Percentiles rank a stretch among this genome's conserved stretches.
Conservation (phyloP, 345 rosid genomes). For the Syzygium grande region DNA sequence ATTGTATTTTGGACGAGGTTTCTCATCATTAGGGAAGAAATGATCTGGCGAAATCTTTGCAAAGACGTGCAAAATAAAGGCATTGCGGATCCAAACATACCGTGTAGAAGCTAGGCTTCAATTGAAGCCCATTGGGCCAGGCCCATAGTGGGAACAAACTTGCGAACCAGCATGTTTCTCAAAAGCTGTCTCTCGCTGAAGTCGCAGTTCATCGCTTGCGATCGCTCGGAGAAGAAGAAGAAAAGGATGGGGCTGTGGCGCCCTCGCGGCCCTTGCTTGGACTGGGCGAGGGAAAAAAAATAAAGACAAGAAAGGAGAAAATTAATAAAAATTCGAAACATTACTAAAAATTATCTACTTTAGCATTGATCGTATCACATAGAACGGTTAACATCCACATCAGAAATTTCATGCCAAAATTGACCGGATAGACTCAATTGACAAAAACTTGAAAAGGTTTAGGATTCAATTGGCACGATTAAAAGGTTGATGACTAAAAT, state of each 20-base stretch:
- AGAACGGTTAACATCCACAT: accelerated
- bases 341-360: neutral
- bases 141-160: neutral
- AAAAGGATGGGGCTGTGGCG: too few relatives aligned
- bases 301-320: neutral
- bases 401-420: accelerated
- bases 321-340: too few relatives aligned
- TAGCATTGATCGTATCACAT: accelerated
- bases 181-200: neutral
- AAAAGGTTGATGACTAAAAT: neutral
- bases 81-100: neutral
- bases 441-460: accelerated
- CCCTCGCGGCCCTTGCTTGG: too few relatives aligned
- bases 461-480: neutral
- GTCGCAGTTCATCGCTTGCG: neutral
- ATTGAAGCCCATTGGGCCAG: neutral
- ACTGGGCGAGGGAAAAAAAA: neutral
- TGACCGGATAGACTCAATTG: accelerated
- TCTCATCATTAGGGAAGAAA: neutral
- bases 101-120: neutral
- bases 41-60: neutral
- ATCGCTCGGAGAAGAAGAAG: neutral
- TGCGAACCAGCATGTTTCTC: neutral
- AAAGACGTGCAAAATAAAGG: neutral
- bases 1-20: neutral